Evolutionary conservation across 768 basidiomycete species (phyloP).

Genomic region (Lactarius quietus): DNA sequence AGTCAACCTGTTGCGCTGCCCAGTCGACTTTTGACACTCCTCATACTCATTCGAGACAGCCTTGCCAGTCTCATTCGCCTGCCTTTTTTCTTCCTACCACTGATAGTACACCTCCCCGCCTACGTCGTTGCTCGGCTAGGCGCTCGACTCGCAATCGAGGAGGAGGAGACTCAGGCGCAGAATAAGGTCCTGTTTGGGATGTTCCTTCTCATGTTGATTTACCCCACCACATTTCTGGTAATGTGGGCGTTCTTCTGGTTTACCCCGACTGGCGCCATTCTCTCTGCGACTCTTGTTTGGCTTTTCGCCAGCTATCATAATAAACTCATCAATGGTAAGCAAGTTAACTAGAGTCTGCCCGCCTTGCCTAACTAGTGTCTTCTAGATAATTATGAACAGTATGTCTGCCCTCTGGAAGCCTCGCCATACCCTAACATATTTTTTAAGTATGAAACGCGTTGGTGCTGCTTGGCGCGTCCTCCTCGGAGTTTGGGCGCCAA

Average conservation of each 20-base stretch:
- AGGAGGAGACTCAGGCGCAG: slow-evolving; percentile 95
- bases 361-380: background rate
- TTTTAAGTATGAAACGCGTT: slow-evolving; percentile 66
- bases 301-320: slow-evolving; percentile 83
- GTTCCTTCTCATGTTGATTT: slow-evolving; percentile 69
- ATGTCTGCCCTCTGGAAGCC: slow-evolving; percentile 20
- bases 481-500: slow-evolving; percentile 90
- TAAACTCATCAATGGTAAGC: slow-evolving; percentile 77
- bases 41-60: slow-evolving; percentile 74
- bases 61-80: slow-evolving; percentile 65
- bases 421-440: slow-evolving; percentile 12
- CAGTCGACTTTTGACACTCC: slow-evolving; percentile 75
- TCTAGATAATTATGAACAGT: slow-evolving; percentile 78
- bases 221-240: slow-evolving; percentile 79
- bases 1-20: slow-evolving; percentile 68
- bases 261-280: slow-evolving; percentile 65
- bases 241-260: slow-evolving; percentile 84
- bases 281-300: slow-evolving; percentile 68
- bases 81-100: slow-evolving; percentile 87
- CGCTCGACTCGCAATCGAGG: slow-evolving; percentile 70
- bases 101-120: slow-evolving; percentile 78
- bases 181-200: slow-evolving; percentile 90
- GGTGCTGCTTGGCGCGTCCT: slow-evolving; percentile 96
- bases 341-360: slow-evolving; percentile 10
- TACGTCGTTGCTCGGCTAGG: slow-evolving; percentile 80